A percentile compares a stretch with the other conserved stretches of the same genome.
phyloP scores from a whole-genome alignment of 805 yeast genomes.

The Cyberlindnera euphorbiiphila region DNA sequence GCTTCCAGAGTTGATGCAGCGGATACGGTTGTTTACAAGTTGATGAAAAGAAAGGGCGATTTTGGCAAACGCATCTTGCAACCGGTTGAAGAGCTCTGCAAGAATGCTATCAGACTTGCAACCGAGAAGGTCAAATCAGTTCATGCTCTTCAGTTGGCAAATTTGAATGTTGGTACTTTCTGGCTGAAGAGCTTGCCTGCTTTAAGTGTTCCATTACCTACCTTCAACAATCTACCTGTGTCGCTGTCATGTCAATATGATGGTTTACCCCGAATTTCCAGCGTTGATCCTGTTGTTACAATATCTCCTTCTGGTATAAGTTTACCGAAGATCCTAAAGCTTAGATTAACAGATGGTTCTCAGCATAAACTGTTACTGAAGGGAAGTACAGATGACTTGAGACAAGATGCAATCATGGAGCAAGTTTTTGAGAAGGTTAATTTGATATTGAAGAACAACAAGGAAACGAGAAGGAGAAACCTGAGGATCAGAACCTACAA shows the following conservation, averaged over 20 bases:
- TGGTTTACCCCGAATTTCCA: slow-evolving; percentile 42
- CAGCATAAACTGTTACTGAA: slow-evolving; percentile 62
- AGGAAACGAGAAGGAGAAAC: slow-evolving; percentile 51
- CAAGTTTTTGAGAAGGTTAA: slow-evolving; percentile 92
- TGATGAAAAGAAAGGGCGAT: slow-evolving; percentile 28
- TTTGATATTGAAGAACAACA: slow-evolving; percentile 50
- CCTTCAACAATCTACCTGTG: slow-evolving; percentile 42
- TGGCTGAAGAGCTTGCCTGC: slow-evolving; percentile 53
- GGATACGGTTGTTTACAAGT: slow-evolving; percentile 39
- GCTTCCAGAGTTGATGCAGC: slow-evolving; percentile 51
- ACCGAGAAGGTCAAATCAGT: slow-evolving; percentile 34
- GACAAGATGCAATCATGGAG: slow-evolving; percentile 97
- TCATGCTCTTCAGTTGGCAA: slow-evolving; percentile 27
- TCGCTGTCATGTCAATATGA: slow-evolving; percentile 42
- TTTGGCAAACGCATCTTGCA: slow-evolving; percentile 32
- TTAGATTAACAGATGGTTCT: slow-evolving; percentile 55
- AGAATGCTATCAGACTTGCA: slow-evolving; percentile 48
- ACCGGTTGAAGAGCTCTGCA: slow-evolving; percentile 49
- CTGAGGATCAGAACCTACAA: slow-evolving; percentile 77
- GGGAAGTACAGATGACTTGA: slow-evolving; percentile 83
- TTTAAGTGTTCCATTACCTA: slow-evolving; percentile 62
- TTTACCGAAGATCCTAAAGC: slow-evolving; percentile 72
- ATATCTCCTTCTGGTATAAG: slow-evolving; percentile 85
- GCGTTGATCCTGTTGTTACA: slow-evolving; percentile 42
- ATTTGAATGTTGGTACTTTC: slow-evolving; percentile 44